Evolutionary conservation across 129 eudicot species (phyloP), one percentile per base, ranked within the genome.

Genomic region (Deinandra increscens): DNA sequence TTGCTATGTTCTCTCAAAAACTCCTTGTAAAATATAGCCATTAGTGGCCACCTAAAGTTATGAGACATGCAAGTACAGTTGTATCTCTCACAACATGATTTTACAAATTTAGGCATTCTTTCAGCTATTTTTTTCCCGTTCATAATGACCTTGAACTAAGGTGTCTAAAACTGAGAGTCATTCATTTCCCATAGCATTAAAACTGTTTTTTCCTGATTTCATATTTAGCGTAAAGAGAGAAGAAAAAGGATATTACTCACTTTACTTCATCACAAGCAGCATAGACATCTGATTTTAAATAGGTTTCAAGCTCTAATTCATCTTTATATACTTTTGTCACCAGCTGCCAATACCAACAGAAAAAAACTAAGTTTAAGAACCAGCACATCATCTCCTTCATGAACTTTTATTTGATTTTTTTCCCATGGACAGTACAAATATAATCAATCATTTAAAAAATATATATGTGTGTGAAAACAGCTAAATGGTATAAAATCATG

Each of bases 271-370:
- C 79, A 58, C 86, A 89, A 74, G 80, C 85, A 59, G 90, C 99
- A 81, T 93, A 93, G 51, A 64, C 69, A 80, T 89, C 84, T 53
- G 99, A 93, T 42, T 81, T 80, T 75, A 93, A 76, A 70, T 93
- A 93, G 43, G 90, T 85, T 43, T 93, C 97, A 41, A 93, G 87
- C 83, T 93, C 95, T 80, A 76, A 83, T 78, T 93, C 99, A 71
- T 93, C 97, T 74, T 80, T 71, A 84, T 86, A 93, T 49, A 93
- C 80, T 82, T 78, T 93, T 43, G 88, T 33, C 15, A 88, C 86
- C 81, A 76, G 59, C 99, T 93, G 88, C 70, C 69, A 71, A 41
- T 63, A 66, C 48, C 55, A 68, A 44, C 43, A 66, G 45, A 55
- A 22, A n/a, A n/a, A 36, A 36, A 63, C 56, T 8, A 65, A 39